These are phyloP conservation scores for Zygoascus hellenicus DNA, from an alignment of 1,139 yeast genomes.

Conservation along the genomic window DNA sequence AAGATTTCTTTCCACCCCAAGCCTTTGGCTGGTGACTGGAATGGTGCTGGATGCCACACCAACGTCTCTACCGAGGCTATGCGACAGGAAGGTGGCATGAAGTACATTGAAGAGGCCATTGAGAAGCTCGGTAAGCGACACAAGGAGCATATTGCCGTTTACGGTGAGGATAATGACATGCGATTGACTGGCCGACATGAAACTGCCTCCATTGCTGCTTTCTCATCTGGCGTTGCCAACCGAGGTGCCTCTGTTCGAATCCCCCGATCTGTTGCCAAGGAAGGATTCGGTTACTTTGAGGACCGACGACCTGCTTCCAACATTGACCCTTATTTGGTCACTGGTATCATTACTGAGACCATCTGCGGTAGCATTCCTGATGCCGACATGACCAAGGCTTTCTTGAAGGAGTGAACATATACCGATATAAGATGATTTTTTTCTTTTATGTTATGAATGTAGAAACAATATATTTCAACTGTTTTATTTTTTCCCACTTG, in stretches of 20 bases:
- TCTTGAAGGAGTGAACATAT: slow-evolving; percentile 12
- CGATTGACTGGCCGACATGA: slow-evolving; percentile 98
- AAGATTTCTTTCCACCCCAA: slow-evolving; percentile 99
- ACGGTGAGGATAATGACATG: slow-evolving; percentile 89
- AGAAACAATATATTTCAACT: neutral
- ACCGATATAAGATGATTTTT: too few relatives aligned
- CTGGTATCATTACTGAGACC: slow-evolving; percentile 97
- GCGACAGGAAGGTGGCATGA: slow-evolving; percentile 97
- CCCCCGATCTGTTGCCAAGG: slow-evolving; percentile 97
- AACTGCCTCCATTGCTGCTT: slow-evolving; percentile 88
- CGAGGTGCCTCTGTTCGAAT: slow-evolving; percentile 98
- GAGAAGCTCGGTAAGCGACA: slow-evolving; percentile 95
- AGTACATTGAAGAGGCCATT: slow-evolving; percentile 84
- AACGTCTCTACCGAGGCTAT: slow-evolving; percentile 87
- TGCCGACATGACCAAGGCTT: slow-evolving; percentile 72
- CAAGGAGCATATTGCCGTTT: slow-evolving; percentile 89
- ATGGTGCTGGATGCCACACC: slow-evolving; percentile 99
- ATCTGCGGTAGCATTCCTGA: slow-evolving; percentile 92
- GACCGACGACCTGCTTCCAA: slow-evolving; percentile 99
- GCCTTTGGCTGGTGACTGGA: slow-evolving; percentile 98
- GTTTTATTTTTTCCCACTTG: neutral
- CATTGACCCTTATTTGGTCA: slow-evolving; percentile 97
- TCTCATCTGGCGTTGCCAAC: slow-evolving; percentile 98
- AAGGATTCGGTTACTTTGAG: slow-evolving; percentile 97
- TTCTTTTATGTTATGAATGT: too few relatives aligned